Base-by-base conservation (phyloP, 345 rosid genomes). In the Isatis tinctoria region DNA sequence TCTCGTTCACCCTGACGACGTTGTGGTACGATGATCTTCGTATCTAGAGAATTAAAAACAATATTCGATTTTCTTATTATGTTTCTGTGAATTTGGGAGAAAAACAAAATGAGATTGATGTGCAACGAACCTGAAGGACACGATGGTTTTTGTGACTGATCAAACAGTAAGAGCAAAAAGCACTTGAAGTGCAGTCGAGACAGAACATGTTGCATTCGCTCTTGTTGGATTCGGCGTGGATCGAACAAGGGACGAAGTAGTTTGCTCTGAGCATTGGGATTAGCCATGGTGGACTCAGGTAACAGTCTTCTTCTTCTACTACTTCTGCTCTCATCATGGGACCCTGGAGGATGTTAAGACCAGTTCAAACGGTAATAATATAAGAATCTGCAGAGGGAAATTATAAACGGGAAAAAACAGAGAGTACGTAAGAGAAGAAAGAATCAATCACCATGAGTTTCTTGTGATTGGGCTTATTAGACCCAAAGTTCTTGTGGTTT, bases 1-100 rank as follows among this genome's bases (percentile, higher is more conserved):
- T 90, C 83, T 93, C 98, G 26, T 86, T 87, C 24, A 93, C 97
- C 28, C 98, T 79, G 78, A 93, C 94, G 44, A 93, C 98, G 88
- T 93, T 88, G 51, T 93, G 96, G 84, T 93, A 93, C 0, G 98
- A 93, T 6, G 98, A 93, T 74, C 98, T 84, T 76, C 98, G 82
- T 80, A 93, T 93, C 98, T 92, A 81, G 52, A 73, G 37, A 11
- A 11, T n/a, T n/a, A 26, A 20, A 6, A 6, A 32, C 1, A 43
- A 56, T n/a, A n/a, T 22, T 45, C 6, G 26, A 13, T 3, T 49
- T 30, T 26, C 16, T 28, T 63, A 49, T 10, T n/a, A 24, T 22
- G 13, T 66, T 26, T 41, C 1, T n/a, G 10, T 28, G 30, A 72
- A 37, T 24, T 22, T 10, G 11, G 8, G 2, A 7, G 27, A 27